phyloP scores from a whole-genome alignment of 192 early-diverging fungal genomes.

The Backusella westeae region DNA sequence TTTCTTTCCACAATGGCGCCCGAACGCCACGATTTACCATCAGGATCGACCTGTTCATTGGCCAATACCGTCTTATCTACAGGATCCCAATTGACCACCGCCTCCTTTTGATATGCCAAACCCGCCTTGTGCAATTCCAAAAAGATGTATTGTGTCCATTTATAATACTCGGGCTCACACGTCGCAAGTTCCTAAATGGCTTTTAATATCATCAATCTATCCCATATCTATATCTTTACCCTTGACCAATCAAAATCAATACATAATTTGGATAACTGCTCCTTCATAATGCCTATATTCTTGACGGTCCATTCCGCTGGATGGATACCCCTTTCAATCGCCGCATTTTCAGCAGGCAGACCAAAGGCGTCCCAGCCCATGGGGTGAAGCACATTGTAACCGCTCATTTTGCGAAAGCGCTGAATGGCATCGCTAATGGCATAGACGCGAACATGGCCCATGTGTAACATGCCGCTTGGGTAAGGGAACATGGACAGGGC shows the following conservation, averaged over 20 bases:
- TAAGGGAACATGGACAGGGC: slow-evolving; percentile 96
- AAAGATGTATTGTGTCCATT: slow-evolving; percentile 94
- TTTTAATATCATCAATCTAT: too few relatives aligned
- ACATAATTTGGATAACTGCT: slow-evolving; percentile 70
- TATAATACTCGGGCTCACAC: slow-evolving; percentile 85
- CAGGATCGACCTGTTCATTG: slow-evolving; percentile 90
- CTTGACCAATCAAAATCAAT: slow-evolving; percentile 90
- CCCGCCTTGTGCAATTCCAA: slow-evolving; percentile 72
- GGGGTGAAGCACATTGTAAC: slow-evolving; percentile 76
- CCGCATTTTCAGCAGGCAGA: slow-evolving; percentile 97
- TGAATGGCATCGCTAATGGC: slow-evolving; percentile 87
- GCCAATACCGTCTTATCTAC: slow-evolving; percentile 93
- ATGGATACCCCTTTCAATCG: slow-evolving; percentile 76
- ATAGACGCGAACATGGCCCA: slow-evolving; percentile 98
- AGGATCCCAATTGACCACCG: slow-evolving; percentile 97
- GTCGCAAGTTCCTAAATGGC: slow-evolving; percentile 72
- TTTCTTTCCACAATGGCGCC: slow-evolving; percentile 88
- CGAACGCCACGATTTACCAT: slow-evolving; percentile 87
- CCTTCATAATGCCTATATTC: slow-evolving; percentile 86
- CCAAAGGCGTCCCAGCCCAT: slow-evolving; percentile 99
- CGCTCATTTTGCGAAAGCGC: slow-evolving; percentile 73
- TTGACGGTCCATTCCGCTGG: slow-evolving; percentile 79
- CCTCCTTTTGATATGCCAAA: slow-evolving; percentile 86
- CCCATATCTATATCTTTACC: slow-evolving; percentile 35
- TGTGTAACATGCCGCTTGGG: slow-evolving; percentile 87